These are phyloP conservation scores for Zostera marina DNA, from an alignment of 116 monocot genomes.

Conservation along the genomic window DNA sequence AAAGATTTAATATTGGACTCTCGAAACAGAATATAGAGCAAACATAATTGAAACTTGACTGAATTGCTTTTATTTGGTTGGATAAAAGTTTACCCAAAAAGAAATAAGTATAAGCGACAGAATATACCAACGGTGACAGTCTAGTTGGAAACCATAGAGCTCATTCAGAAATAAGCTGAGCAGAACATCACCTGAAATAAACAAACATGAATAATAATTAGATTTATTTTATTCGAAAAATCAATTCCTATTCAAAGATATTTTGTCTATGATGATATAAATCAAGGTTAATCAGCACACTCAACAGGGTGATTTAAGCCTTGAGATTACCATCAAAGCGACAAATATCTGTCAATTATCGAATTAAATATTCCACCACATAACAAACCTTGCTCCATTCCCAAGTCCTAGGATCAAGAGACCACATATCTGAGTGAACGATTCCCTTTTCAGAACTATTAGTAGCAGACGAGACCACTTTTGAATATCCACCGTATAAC, in stretches of 20 bases:
- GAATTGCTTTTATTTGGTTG: no score
- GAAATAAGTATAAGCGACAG: slow-evolving; percentile 2
- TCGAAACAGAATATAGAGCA: no score
- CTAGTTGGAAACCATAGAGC: slow-evolving; percentile 94
- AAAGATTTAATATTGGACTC: no score
- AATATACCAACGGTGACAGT: slow-evolving; percentile 78
- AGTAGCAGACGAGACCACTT: slow-evolving; percentile 71
- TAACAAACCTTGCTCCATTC: slow-evolving; percentile 86
- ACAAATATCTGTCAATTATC: neutral
- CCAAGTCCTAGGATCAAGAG: slow-evolving; percentile 91
- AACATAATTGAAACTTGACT: no score
- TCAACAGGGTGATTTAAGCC: no score
- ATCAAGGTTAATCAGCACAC: no score
- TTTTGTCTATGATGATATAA: no score
- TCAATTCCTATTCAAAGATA: neutral
- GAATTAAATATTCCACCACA: slow-evolving; percentile 3
- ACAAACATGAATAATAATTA: neutral
- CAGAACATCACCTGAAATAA: slow-evolving; percentile 64
- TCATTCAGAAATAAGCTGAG: slow-evolving; percentile 98
- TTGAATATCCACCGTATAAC: slow-evolving; percentile 88
- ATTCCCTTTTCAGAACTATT: slow-evolving; percentile 77
- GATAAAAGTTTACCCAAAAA: neutral
- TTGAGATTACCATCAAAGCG: neutral
- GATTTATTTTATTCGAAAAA: neutral
- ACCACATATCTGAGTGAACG: slow-evolving; percentile 94